phyloP scores from a whole-genome alignment of 2,329 filamentous ascomycete genomes.

The Teratosphaeria gauchensis region DNA sequence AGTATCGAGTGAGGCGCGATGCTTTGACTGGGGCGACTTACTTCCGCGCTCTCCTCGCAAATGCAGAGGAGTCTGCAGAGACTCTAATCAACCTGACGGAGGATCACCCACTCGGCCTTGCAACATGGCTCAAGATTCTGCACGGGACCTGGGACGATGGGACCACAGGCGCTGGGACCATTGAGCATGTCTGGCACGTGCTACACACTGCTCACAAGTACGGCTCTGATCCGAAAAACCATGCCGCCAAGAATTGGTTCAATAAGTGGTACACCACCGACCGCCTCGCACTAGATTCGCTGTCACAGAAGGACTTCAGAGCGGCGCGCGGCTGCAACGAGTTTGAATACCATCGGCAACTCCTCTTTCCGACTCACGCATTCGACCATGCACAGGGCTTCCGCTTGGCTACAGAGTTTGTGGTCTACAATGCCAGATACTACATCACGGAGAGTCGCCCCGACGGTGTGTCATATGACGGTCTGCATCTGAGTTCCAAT shows the following conservation, averaged over 20 bases:
- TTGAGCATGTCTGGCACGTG: slow-evolving; percentile 10
- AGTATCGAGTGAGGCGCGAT: slow-evolving; percentile 10
- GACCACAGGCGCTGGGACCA: slow-evolving; percentile 1
- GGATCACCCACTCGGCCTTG: slow-evolving; percentile 2
- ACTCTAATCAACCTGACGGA: slow-evolving; percentile 7
- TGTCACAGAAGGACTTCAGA: background rate
- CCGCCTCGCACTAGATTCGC: no score
- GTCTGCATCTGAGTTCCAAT: background rate
- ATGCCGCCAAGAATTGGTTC: slow-evolving; percentile 7
- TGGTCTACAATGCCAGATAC: slow-evolving; percentile 23
- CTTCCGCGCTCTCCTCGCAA: slow-evolving; percentile 4
- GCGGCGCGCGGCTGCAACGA: background rate
- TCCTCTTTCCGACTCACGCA: slow-evolving; percentile 21
- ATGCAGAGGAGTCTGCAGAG: slow-evolving; percentile 2
- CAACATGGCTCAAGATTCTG: slow-evolving; percentile 10
- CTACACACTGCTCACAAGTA: slow-evolving; percentile 10
- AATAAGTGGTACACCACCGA: slow-evolving; percentile 4
- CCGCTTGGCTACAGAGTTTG: slow-evolving; percentile 17
- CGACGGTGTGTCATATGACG: background rate
- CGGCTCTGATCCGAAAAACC: slow-evolving; percentile 2
- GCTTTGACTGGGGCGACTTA: background rate
- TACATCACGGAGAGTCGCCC: slow-evolving; percentile 21
- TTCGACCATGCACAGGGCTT: slow-evolving; percentile 25
- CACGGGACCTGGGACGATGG: slow-evolving; percentile 2
- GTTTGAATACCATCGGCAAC: slow-evolving; percentile 3